Conservation (phyloP, 495 filamentous ascomycete genomes). For the Aspergillus haitiensis region DNA sequence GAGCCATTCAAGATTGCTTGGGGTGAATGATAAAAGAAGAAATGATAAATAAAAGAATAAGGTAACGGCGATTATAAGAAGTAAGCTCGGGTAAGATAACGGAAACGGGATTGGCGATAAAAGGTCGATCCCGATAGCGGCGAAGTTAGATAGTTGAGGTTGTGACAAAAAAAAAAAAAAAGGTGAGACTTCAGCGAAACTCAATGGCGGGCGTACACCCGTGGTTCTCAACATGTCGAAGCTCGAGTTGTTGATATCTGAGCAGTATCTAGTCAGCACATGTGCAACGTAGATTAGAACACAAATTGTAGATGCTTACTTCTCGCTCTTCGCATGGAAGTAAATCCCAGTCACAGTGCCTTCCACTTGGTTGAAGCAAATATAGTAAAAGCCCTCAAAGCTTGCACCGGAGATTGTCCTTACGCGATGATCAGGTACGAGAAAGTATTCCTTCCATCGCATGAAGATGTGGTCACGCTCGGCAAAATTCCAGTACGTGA, state of each 20-base stretch:
- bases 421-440: slow-evolving; percentile 93
- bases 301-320: slow-evolving; percentile 56
- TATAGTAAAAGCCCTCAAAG: slow-evolving; percentile 99
- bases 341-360: slow-evolving; percentile 92
- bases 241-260: slow-evolving; percentile 89
- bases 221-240: slow-evolving; percentile 80
- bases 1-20: neutral
- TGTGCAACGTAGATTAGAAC: neutral
- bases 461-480: slow-evolving; percentile 95
- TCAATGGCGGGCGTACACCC: slow-evolving; percentile 89
- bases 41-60: slow-evolving; percentile 1
- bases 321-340: slow-evolving; percentile 96
- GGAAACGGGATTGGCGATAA: neutral
- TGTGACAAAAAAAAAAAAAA: neutral
- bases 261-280: slow-evolving; percentile 3
- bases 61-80: slow-evolving; percentile 6
- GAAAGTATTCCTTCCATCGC: slow-evolving; percentile 99
- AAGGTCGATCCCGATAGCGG: no score
- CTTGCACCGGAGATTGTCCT: slow-evolving; percentile 87
- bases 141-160: no score
- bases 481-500: slow-evolving; percentile 63
- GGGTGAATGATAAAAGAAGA: neutral
- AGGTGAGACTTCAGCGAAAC: slow-evolving; percentile 66
- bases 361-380: slow-evolving; percentile 91
- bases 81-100: neutral